Conservation (phyloP, 306 rosid genomes). For the Ziziphus jujuba region DNA sequence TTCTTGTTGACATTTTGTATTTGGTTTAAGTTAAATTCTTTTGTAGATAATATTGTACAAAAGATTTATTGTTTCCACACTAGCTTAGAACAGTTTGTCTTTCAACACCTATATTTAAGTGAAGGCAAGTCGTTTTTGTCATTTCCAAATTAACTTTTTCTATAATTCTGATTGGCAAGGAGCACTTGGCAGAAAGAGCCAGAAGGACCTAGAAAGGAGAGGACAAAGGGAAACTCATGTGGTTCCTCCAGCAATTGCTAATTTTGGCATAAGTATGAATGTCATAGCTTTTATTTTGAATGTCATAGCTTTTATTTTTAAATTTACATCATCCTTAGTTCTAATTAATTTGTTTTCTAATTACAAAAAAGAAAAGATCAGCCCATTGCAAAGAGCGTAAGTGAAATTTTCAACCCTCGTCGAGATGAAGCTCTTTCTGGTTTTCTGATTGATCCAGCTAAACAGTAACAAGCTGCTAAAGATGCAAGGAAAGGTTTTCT, state of each 20-base stretch:
- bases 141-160: constrained; percentile 12
- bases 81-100: background rate
- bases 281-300: too few species aligned
- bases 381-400: constrained; percentile 42
- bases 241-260: constrained; percentile 33
- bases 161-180: constrained; percentile 49
- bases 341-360: background rate
- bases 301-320: background rate
- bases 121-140: constrained; percentile 5
- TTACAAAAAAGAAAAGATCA: constrained; percentile 53
- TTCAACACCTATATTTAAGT: constrained; percentile 20
- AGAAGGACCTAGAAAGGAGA: constrained; percentile 45
- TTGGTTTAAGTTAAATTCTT: too few species aligned
- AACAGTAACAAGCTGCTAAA: constrained; percentile 39
- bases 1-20: too few species aligned
- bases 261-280: constrained; percentile 27
- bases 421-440: constrained; percentile 59
- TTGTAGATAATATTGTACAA: too few species aligned
- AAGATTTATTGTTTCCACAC: constrained; percentile 13
- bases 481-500: constrained; percentile 38
- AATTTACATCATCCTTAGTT: background rate
- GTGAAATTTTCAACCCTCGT: constrained; percentile 47
- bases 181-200: constrained; percentile 43
- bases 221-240: constrained; percentile 39
- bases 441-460: constrained; percentile 44